Percentiles rank a stretch among this genome's conserved stretches.
Conservation (phyloP, 2,329 filamentous ascomycete genomes). For the Lasiodiplodia gonubiensis region DNA sequence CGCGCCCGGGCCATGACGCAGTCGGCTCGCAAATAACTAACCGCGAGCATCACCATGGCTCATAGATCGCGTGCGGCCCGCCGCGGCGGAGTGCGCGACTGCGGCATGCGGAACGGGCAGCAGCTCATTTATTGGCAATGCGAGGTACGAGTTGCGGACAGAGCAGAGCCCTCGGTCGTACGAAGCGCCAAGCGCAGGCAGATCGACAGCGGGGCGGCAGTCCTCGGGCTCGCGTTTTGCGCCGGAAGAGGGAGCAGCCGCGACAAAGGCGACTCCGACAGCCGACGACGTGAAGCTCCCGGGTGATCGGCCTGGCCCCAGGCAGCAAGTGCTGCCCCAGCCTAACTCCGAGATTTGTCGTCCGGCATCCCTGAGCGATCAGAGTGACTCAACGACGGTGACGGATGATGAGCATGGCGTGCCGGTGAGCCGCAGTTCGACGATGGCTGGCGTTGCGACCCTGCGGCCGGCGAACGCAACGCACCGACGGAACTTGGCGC, state of each 20-base stretch:
- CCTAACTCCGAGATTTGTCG: conserved; percentile 14
- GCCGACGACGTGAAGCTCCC: background rate
- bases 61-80: background rate
- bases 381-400: conserved; percentile 10
- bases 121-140: conserved; percentile 20
- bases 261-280: conserved; percentile 3
- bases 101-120: conserved; percentile 12
- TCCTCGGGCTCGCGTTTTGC: conserved; percentile 17
- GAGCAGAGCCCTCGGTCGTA: conserved; percentile 13
- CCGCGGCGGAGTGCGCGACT: background rate
- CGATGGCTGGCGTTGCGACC: background rate
- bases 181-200: conserved; percentile 3
- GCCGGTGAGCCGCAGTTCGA: background rate
- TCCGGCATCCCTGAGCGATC: background rate
- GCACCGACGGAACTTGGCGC: conserved; percentile 4
- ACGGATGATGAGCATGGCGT: background rate
- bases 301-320: conserved; percentile 1
- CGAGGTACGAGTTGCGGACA: conserved; percentile 16
- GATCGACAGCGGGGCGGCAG: conserved; percentile 26
- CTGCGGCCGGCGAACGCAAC: background rate
- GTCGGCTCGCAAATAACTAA: conserved; percentile 13
- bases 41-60: background rate
- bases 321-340: conserved; percentile 3
- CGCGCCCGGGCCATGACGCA: conserved; percentile 6
- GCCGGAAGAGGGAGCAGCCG: conserved; percentile 1